Base-by-base conservation (phyloP, 2,329 filamentous ascomycete genomes). In the Trichoderma semiorbis region DNA sequence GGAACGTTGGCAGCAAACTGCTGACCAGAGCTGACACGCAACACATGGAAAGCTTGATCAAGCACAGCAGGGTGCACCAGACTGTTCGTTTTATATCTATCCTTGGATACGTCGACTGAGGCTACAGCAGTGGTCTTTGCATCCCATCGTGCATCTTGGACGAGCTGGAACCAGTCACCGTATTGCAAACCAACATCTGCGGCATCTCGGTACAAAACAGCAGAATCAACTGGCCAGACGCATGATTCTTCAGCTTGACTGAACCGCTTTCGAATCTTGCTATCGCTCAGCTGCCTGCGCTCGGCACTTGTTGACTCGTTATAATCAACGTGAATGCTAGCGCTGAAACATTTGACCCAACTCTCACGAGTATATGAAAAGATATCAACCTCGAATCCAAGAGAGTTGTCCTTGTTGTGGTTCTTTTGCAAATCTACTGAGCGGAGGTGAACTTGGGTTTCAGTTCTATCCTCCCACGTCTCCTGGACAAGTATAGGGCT, bases 31-130 rank as follows among this genome's bases (percentile, higher is more conserved):
- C 66, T 53, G 18, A 53, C 36, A 10, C 57, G 66, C 66, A 69
- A 67, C 14, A 79, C 74, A 7, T 83, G 80, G 64, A 83, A 78
- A 11, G 76, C 77, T 0, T 78, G 74, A 71, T 84, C 82, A 5
- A 84, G 74, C 7, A 83, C 74, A 12, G 79, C 78, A 1, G 82
- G 82, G 68, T 84, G 82, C 16, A 82, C 77, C 8, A 81, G 72
- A 43, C 70, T 68, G 8, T 32, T 50, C 16, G 62, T 80, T 76
- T n/a, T 67, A 71, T 7, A 55, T 36, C 47, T 53, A 14, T 58
- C 63, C 28, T 32, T 43, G 30, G 63, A 61, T 3, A 55, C 39
- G 16, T 73, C 61, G 32, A 73, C 47, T 21, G 53, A 47, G 18
- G 69, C 65, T 5, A 69, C 28, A 0, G 72, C 57, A 26, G 34